Percentiles rank a stretch among this genome's conserved stretches.
Evolutionary conservation across 2,329 filamentous ascomycete genomes (phyloP).

Genomic region (Pseudocercospora fuligena): DNA sequence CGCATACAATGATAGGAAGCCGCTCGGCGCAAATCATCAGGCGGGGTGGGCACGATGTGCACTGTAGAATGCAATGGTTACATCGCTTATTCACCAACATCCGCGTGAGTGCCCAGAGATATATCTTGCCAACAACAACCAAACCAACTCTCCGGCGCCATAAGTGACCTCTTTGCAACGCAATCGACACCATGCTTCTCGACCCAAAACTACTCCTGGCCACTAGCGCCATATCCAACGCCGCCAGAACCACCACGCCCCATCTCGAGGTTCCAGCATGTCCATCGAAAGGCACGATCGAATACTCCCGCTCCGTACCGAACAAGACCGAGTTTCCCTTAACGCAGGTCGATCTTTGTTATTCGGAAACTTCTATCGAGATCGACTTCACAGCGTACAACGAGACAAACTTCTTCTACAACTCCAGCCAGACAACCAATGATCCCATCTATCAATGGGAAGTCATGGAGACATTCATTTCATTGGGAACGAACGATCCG

Average conservation of each 20-base stretch:
- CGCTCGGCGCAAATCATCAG: neutral
- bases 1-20: neutral
- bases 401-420: constrained; percentile 26
- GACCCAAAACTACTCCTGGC: neutral
- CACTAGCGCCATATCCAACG: neutral
- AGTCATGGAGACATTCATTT: constrained; percentile 27
- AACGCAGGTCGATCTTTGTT: constrained; percentile 26
- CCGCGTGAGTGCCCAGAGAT: neutral
- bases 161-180: neutral
- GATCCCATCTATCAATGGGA: constrained; percentile 27
- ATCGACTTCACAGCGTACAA: constrained; percentile 22
- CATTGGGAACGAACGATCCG: constrained; percentile 14
- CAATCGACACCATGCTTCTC: neutral
- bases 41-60: neutral
- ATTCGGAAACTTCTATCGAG: constrained; percentile 10
- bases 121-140: neutral
- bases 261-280: constrained; percentile 22
- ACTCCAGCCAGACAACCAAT: constrained; percentile 16
- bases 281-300: constrained; percentile 20
- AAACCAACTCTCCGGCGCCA: neutral
- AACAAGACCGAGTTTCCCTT: constrained; percentile 14
- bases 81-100: neutral
- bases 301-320: constrained; percentile 20
- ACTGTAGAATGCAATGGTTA: neutral
- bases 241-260: constrained; percentile 3